phyloP scores from a whole-genome alignment of 1,284 basidiomycete genomes.

The Naganishia sp. region DNA sequence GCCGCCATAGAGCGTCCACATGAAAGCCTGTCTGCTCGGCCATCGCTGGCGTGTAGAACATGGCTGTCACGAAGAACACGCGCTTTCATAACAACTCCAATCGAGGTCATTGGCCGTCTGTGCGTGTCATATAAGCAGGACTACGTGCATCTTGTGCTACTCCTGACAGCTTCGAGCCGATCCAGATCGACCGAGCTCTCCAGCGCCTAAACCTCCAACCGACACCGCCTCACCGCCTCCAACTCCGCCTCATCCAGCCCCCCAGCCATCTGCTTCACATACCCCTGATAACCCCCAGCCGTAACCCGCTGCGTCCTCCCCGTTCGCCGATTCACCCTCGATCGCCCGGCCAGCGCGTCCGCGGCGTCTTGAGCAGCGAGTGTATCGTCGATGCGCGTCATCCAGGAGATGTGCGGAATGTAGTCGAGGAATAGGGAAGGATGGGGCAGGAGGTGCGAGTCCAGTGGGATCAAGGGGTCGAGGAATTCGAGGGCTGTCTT shows the following conservation, averaged over 20 bases:
- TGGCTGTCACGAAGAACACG: no score
- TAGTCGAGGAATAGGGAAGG: slow-evolving; percentile 66
- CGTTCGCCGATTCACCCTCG: slow-evolving; percentile 45
- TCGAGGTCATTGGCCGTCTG: no score
- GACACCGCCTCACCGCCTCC: slow-evolving; percentile 28
- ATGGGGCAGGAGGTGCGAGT: slow-evolving; percentile 54
- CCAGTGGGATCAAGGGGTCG: slow-evolving; percentile 53
- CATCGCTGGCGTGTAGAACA: no score
- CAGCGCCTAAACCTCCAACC: neutral
- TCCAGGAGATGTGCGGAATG: slow-evolving; percentile 66
- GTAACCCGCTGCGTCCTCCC: slow-evolving; percentile 45
- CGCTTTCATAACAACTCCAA: no score
- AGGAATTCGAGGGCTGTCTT: slow-evolving; percentile 54
- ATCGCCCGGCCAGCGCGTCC: slow-evolving; percentile 40
- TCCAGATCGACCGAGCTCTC: no score
- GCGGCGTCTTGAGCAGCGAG: slow-evolving; percentile 44
- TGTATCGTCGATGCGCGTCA: slow-evolving; percentile 69
- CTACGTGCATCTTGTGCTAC: no score
- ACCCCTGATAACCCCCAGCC: slow-evolving; percentile 13
- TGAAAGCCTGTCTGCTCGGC: no score
- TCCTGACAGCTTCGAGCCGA: no score
- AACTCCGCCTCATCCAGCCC: slow-evolving; percentile 24
- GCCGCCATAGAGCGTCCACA: no score
- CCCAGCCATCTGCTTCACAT: slow-evolving; percentile 30
- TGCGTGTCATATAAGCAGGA: no score